Base-by-base conservation (phyloP, 192 early-diverging fungal genomes). In the Coemansia aciculifera region DNA sequence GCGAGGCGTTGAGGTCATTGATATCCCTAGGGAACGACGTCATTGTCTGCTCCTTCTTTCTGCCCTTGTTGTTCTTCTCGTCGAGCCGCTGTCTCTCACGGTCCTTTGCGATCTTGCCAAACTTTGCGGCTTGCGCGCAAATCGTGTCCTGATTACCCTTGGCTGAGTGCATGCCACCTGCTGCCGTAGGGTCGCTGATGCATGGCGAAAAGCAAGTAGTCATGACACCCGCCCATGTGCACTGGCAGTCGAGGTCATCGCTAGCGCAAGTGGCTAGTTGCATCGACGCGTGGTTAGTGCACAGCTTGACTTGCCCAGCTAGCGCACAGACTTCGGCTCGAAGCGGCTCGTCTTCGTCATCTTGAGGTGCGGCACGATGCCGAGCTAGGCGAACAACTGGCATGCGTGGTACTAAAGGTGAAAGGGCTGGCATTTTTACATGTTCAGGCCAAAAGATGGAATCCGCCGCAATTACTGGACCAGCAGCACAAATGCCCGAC, bases 241-340 rank as follows among this genome's bases (percentile, higher is more conserved):
- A 82, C 52, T 82, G 80, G 66, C 80, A 82, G 71, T 82, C 80
- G 12, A 77, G 56, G 60, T 82, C 75, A 54, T 82, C 80, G 62
- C 67, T 54, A 8, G 62, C 64, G 63, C 80, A 82, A 5, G 75
- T 74, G 2, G 74, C 68, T 4, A 72, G 68, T 10, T 83, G 80
- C 80, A 83, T 77, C 0, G 69, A 64, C 3, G 75, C 54, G 67
- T 83, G 80, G 72, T 77, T 83, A 29, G 71, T 75, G 62, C 80
- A 83, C 8, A 77, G 72, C 19, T 67, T 66, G 11, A 83, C 80
- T 66, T 83, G 80, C 9, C 75, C 80, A 10, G 72, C 54, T 8
- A 83, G 60, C 2, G 80, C 44, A 57, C 80, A 83, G 1, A 72
- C 69, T 60, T 60, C 59, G 1, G 36, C 59, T 38, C 65, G 67